Base-by-base conservation (phyloP, 139 green algal species). In the Tetratostichococcus sp. region DNA sequence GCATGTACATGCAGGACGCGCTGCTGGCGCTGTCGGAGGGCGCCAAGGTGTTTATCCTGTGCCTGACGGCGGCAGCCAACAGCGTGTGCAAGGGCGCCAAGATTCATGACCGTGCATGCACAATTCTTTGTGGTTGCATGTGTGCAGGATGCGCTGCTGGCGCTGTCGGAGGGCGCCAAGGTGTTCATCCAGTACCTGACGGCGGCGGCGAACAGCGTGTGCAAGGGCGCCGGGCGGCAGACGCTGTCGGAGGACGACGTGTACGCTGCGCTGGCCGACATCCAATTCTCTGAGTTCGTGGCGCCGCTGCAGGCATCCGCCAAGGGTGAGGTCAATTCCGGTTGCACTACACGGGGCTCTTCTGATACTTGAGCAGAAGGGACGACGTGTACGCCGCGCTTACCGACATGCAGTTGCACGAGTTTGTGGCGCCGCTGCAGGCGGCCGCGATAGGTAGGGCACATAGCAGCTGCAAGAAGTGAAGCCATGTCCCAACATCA, bases 121-220 rank as follows among this genome's bases (percentile, higher is more conserved):
- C n/a, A n/a, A n/a, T n/a, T n/a, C n/a, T n/a, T n/a, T n/a, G n/a
- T n/a, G n/a, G n/a, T n/a, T n/a, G n/a, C n/a, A n/a, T n/a, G 86
- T 21, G 50, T 71, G 31, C 84, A 89, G 76, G 88, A 98, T 35
- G 93, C 89, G 0, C 75, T 97, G 5, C 69, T 91, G 25, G 94
- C 92, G 0, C 88, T 96, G 59, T 74, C 67, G 0, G 91, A 97
- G 69, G 88, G 82, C 30, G 90, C 85, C 35, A 96, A 95, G 81
- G 82, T 92, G 11, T 97, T 98, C 72, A 95, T 98, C 33, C 89
- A 85, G 69, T 95, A 94, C 67, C 73, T 98, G 1, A 89, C 91
- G 1, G 82, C 89, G 4, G 89, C 92, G n/a, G 89, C 92, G 8
- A 95, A 96, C 68, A 93, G 97, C 58, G 77, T 94, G 1, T 93